Evolutionary conservation across 1,139 yeast species (phyloP), one percentile per base, ranked within the genome.

Genomic region (Nakaseomyces glabratus): DNA sequence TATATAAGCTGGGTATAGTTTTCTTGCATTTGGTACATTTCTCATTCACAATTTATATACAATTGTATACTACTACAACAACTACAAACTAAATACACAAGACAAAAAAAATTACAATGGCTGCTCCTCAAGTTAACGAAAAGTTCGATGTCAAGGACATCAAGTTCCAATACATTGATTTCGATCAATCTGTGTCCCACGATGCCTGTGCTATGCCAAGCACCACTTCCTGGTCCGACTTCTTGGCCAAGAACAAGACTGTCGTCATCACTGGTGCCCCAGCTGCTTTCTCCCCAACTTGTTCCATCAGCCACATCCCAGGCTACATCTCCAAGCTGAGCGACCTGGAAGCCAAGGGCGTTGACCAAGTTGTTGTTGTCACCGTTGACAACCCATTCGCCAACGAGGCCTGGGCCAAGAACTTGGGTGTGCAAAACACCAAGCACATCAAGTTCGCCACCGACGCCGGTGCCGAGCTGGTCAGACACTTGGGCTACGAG

Each of bases 221-320:
- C 28, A 44, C 52, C 29, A 45, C 41, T 17, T 32, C 40, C n/a
- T 51, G 55, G 54, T 29, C 47, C 24, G 45, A 52, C 31, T 46
- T 59, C 30, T 44, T 51, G 12, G 37, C 42, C 13, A 48, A 55
- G 31, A 55, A 58, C 44, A 59, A 62, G 49, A 58, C 55, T 26
- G 58, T 82, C 31, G 74, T 82, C 28, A 66, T 84, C 49, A 84
- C 88, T 26, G 71, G 84, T 38, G 93, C 82, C 18, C 95, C 95
- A 42, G 94, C 93, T 45, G 94, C 95, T 16, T 85, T 84, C 69
- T 82, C 95, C 24, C 94, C 94, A 46, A 76, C 93, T 5, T 85
- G 95, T 63, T 75, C 90, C 23, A 82, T 75, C 45, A 65, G 69
- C 47, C 95, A 86, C 60, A 73, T 85, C 46, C 95, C 95, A 18